These are phyloP conservation scores for Chlorella sp. DNA, from an alignment of 139 green algal genomes.

Conservation along the genomic window DNA sequence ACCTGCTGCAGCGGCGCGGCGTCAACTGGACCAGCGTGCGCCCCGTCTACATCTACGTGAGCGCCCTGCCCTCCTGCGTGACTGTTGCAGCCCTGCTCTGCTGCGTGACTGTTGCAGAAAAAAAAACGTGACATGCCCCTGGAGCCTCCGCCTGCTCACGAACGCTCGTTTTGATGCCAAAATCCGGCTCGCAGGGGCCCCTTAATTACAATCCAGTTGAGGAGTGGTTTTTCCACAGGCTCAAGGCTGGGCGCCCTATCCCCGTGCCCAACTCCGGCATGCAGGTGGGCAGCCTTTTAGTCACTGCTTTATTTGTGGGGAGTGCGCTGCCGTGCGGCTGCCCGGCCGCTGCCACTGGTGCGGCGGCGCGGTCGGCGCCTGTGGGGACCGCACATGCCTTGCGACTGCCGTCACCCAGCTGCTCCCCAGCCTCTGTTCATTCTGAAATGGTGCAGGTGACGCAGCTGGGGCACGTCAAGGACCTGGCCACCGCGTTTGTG, in stretches of 20 bases:
- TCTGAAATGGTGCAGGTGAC: slow-evolving; percentile 63
- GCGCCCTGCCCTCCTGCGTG: background rate
- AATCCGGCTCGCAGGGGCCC: slow-evolving; percentile 49
- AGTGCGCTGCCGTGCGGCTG: too few species aligned
- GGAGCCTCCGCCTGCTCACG: too few species aligned
- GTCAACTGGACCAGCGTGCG: slow-evolving; percentile 91
- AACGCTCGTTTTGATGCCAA: too few species aligned
- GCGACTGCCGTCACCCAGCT: too few species aligned
- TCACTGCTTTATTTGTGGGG: background rate
- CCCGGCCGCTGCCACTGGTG: too few species aligned
- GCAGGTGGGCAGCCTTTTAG: slow-evolving; percentile 63
- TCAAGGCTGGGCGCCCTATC: slow-evolving; percentile 90
- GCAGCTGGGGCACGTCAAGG: slow-evolving; percentile 91
- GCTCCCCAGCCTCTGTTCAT: too few species aligned
- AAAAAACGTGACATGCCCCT: too few species aligned
- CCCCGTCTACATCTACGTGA: slow-evolving; percentile 97
- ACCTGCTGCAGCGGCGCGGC: slow-evolving; percentile 73
- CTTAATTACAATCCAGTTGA: slow-evolving; percentile 99
- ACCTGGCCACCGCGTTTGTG: slow-evolving; percentile 88
- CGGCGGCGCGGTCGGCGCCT: too few species aligned
- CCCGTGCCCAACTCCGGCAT: slow-evolving; percentile 84
- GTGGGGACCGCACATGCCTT: too few species aligned
- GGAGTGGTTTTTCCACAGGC: slow-evolving; percentile 89
- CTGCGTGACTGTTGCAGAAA: background rate
- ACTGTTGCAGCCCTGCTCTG: background rate